phyloP scores from a whole-genome alignment of 1,284 basidiomycete species.

The Moesziomyces sp. region DNA sequence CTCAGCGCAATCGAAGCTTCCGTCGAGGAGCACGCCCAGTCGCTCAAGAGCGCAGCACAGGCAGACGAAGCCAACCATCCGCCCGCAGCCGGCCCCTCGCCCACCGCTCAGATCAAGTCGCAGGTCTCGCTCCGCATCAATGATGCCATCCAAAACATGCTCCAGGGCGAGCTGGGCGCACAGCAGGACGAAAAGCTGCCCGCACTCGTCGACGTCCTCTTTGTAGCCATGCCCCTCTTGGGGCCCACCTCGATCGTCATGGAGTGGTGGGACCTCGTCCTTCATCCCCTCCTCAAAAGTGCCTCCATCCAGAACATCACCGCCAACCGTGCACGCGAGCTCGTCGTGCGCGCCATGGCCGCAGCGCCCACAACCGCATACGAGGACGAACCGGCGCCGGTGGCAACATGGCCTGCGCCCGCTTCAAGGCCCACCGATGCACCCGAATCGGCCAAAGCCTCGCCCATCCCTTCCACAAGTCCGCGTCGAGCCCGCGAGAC shows the following conservation, averaged over 20 bases:
- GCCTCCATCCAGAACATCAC: conserved; percentile 37
- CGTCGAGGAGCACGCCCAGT: conserved; percentile 27
- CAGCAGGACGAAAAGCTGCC: conserved; percentile 34
- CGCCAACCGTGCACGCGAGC: conserved; percentile 48
- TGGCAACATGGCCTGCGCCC: conserved; percentile 38
- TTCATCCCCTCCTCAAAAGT: conserved; percentile 59
- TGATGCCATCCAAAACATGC: conserved; percentile 38
- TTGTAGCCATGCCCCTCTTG: conserved; percentile 45
- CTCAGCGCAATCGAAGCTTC: conserved; percentile 28
- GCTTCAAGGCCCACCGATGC: neutral
- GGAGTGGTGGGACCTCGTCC: conserved; percentile 63
- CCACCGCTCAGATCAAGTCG: conserved; percentile 40
- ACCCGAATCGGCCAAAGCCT: neutral
- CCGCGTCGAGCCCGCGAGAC: conserved; percentile 39
- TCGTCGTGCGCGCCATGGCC: conserved; percentile 56
- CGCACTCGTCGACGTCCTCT: conserved; percentile 51
- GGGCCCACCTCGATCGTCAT: conserved; percentile 44
- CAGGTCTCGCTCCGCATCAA: conserved; percentile 50
- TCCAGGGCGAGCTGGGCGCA: conserved; percentile 44
- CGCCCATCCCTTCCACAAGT: conserved; percentile 10
- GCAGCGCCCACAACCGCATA: conserved; percentile 50
- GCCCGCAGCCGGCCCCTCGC: conserved; percentile 29
- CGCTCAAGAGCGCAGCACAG: conserved; percentile 22
- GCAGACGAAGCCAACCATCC: conserved; percentile 40
- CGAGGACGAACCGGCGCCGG: conserved; percentile 52